Evolutionary conservation across 306 rosid species (phyloP), one percentile per base, ranked within the genome.

Genomic region (Senna siamea): DNA sequence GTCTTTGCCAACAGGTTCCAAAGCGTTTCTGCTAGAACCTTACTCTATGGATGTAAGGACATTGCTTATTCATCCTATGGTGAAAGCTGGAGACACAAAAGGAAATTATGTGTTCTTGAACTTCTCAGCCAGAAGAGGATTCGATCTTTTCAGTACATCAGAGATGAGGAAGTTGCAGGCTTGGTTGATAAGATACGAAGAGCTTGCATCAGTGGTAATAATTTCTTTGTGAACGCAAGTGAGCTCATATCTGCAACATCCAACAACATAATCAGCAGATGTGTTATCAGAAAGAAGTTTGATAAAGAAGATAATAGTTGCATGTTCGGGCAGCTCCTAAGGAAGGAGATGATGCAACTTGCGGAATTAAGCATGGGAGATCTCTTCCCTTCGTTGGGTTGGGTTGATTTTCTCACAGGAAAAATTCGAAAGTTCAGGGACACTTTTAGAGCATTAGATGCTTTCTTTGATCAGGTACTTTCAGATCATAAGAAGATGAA

Each of bases 191-290:
- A 68, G 47, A 73, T 83, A 32, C 47, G 71, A 19, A 6, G 15
- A 50, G 50, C 41, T 0, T 40, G 75, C 56, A 1, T 7, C 19
- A 62, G 22, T 20, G 26, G 5, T 38, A 26, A 4, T 38, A 26
- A 56, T 20, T n/a, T 10, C 40, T 50, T 30, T 22, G 81, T 80
- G 69, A 75, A 84, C 68, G 67, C 80, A 4, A 60, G 78, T 52
- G 77, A 80, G 72, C 76, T 79, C 56, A 5, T 80, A 10, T 7
- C 35, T 47, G 17, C 60, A 32, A 70, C 70, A 7, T 6, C 78
- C 26, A 73, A 63, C 59, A 73, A 51, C 58, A 68, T 84, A 68
- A 54, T 76, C 1, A 40, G 75, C 20, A 69, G 85, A 68, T 63
- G 66, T 23, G 34, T 58, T 3, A 32, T 84, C 5, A 72, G 85